Base-by-base conservation (phyloP, 495 filamentous ascomycete species). In the Alectoria sarmentosa region DNA sequence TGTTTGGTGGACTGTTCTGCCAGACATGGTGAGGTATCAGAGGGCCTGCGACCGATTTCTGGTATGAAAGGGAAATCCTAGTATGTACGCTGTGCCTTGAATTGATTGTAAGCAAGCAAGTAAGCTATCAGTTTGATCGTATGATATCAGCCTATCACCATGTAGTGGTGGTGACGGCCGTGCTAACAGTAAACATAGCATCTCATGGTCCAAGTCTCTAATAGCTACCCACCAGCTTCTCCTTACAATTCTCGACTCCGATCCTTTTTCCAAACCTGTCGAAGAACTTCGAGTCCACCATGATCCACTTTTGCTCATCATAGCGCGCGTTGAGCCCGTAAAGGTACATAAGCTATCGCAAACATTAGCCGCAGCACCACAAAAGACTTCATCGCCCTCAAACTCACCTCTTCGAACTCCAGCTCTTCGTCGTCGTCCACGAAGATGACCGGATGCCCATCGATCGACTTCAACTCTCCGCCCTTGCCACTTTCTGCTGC, bases 261-360 rank as follows among this genome's bases (percentile, higher is more conserved):
- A 72, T 19, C n/a, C 70, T 58, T 56, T 68, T 70, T n/a, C 68
- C 65, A 23, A 61, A 65, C 63, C 61, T 61, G 41, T 72, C 70
- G 46, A 66, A 70, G 65, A 66, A 68, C 32, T 64, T 70, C 11
- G 65, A 67, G 32, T 63, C 62, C n/a, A 72, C 26, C 36, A 46
- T 58, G 38, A 68, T 34, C 70, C 70, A 72, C 34, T 65, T 67
- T 15, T 49, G 34, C 26, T 60, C 58, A n/a, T 69, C 67, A 23
- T 60, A 62, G 26, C 42, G 44, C 7, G 23, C n/a, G 32, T 60
- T 48, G n/a, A 69, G 46, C 11, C 49, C 26, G 26, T 60, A 67
- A 41, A 72, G 65, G 26, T 64, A 57, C 1, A 32, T 23, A 19
- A 69, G 49, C 70, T 69, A n/a, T 30, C 26, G 14, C 26, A 54